These are phyloP conservation scores for Leishmania mexicana DNA, from an alignment of 208 protist genomes.

Conservation along the genomic window DNA sequence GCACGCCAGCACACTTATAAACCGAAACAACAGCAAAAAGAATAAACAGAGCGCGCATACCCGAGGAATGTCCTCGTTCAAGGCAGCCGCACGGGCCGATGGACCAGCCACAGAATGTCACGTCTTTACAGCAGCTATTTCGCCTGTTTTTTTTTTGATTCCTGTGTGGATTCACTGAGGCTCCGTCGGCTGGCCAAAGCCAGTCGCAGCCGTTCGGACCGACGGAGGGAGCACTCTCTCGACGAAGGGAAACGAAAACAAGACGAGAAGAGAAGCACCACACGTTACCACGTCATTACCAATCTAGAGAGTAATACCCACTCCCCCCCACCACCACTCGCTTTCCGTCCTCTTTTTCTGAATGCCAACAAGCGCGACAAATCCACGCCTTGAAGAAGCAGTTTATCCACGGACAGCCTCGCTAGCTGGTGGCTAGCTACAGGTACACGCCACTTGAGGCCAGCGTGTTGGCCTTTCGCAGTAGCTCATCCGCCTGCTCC, in stretches of 20 bases:
- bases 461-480: slow-evolving; percentile 19
- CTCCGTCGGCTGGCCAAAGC: neutral
- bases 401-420: neutral
- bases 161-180: neutral
- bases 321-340: no score
- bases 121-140: neutral
- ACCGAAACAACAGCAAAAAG: neutral
- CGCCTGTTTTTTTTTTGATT: neutral
- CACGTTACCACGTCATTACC: slow-evolving; percentile 2
- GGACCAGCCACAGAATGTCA: neutral
- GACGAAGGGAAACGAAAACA: neutral
- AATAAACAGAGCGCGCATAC: neutral
- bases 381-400: neutral
- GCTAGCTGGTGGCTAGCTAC: neutral
- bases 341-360: neutral
- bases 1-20: neutral
- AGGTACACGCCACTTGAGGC: slow-evolving; percentile 1
- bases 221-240: neutral
- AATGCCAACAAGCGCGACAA: neutral
- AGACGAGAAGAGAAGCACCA: neutral
- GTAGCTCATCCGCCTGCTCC: slow-evolving; percentile 24
- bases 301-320: neutral
- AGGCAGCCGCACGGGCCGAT: neutral
- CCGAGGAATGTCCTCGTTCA: neutral
- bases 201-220: neutral